These are phyloP conservation scores for Cercospora zeina DNA, from an alignment of 2,329 filamentous ascomycete genomes.

Conservation along the genomic window DNA sequence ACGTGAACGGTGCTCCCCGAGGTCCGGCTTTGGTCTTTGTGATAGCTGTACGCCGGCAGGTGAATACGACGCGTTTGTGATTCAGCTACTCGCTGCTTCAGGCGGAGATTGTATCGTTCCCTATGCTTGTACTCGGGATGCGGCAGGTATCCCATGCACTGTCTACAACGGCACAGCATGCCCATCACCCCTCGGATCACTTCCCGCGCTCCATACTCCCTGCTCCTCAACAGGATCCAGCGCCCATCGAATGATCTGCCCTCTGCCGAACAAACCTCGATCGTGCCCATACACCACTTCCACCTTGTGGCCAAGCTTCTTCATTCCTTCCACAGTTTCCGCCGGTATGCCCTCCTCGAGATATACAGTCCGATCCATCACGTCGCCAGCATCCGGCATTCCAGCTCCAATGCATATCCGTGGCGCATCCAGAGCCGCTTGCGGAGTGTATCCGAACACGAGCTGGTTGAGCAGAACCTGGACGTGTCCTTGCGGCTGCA, in stretches of 20 bases:
- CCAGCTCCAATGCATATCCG: slow-evolving; percentile 83
- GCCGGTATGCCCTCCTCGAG: slow-evolving; percentile 79
- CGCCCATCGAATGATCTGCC: slow-evolving; percentile 80
- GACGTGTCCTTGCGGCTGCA: slow-evolving; percentile 96
- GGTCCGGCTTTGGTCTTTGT: neutral
- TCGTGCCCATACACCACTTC: slow-evolving; percentile 64
- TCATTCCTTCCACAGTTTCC: slow-evolving; percentile 67
- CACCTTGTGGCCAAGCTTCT: slow-evolving; percentile 70
- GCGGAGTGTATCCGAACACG: slow-evolving; percentile 76
- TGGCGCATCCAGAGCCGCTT: slow-evolving; percentile 86
- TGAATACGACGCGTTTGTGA: neutral
- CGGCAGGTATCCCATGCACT: neutral
- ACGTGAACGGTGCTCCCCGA: neutral
- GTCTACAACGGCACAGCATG: slow-evolving; percentile 52
- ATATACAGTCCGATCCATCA: slow-evolving; percentile 65
- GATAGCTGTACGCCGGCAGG: neutral
- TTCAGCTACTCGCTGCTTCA: neutral
- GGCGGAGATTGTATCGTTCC: neutral
- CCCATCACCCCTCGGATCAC: slow-evolving; percentile 85
- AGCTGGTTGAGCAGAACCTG: slow-evolving; percentile 90
- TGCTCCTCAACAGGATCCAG: slow-evolving; percentile 65
- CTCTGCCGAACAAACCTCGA: slow-evolving; percentile 75
- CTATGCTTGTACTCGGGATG: neutral
- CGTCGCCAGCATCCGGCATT: slow-evolving; percentile 61
- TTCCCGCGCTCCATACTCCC: slow-evolving; percentile 81